Percentiles rank a stretch among this genome's conserved stretches.
Evolutionary conservation across 208 protist genomes (phyloP).

Genomic region (Endotrypanum monterogeii): DNA sequence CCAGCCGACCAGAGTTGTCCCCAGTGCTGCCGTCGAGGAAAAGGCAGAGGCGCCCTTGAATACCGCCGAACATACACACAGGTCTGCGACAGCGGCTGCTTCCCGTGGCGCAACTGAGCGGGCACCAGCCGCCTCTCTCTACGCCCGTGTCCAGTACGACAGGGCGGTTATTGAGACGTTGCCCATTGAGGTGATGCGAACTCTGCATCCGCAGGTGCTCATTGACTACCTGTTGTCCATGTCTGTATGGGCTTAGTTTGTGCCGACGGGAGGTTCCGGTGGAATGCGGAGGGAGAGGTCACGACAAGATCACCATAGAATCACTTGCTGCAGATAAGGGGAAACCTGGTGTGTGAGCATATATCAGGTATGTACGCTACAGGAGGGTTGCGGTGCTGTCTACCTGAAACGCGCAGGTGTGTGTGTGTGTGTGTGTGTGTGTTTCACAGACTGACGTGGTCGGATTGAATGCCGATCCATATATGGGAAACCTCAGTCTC

Average conservation of each 20-base stretch:
- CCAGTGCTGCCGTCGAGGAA: not conserved
- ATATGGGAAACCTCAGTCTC: not conserved
- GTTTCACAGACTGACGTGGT: not conserved
- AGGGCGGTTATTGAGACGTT: slow-evolving; percentile 60
- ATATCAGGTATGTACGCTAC: not conserved
- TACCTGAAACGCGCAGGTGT: too few relatives aligned
- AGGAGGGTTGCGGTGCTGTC: not conserved
- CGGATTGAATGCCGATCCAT: not conserved
- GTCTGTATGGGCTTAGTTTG: slow-evolving; percentile 54
- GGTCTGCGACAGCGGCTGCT: not conserved
- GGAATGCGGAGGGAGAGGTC: not conserved
- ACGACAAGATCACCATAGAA: not conserved
- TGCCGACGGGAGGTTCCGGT: not conserved
- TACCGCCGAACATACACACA: not conserved
- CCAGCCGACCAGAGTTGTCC: not conserved
- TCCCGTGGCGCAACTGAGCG: not conserved
- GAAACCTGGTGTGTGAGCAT: too few relatives aligned
- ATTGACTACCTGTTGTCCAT: slow-evolving; percentile 80
- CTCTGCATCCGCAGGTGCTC: slow-evolving; percentile 72
- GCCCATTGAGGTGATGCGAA: slow-evolving; percentile 73
- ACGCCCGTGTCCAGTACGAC: slow-evolving; percentile 76
- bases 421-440: not conserved
- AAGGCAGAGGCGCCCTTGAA: not conserved
- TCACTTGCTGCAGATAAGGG: not conserved
- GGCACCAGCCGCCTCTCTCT: slow-evolving; percentile 26